Conservation (phyloP, 2,329 filamentous ascomycete genomes). For the Fusarium brachygibbosum region DNA sequence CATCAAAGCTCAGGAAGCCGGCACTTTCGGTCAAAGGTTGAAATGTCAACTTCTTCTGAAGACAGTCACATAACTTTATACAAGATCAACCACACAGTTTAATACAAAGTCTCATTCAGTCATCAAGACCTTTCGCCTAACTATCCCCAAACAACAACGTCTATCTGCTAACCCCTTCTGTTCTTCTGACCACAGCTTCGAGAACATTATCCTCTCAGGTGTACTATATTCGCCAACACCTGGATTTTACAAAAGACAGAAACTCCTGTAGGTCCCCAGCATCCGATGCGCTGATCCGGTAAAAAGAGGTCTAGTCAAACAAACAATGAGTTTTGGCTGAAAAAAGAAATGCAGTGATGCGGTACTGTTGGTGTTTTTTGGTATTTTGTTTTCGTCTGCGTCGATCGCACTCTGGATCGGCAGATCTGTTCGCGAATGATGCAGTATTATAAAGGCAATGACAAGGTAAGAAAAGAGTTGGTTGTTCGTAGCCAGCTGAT, state of each 20-base stretch:
- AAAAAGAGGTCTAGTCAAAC: constrained; percentile 34
- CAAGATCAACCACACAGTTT: constrained; percentile 12
- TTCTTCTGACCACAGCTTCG: constrained; percentile 35
- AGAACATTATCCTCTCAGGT: constrained; percentile 40
- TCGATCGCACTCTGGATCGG: constrained; percentile 18
- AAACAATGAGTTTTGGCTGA: constrained; percentile 29
- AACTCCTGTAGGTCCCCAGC: constrained; percentile 43
- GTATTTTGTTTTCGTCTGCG: constrained; percentile 35
- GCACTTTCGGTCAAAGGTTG: background rate
- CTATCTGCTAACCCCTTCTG: constrained; percentile 37
- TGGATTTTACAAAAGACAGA: constrained; percentile 35
- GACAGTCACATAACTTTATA: background rate
- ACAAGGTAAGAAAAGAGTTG: constrained; percentile 34
- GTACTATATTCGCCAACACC: constrained; percentile 22
- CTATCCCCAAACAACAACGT: constrained; percentile 38
- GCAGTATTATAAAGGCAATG: constrained; percentile 36
- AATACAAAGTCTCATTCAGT: constrained; percentile 49
- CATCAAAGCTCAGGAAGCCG: background rate
- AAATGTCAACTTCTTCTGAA: background rate
- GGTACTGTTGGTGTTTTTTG: constrained; percentile 37
- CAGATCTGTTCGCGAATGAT: constrained; percentile 32
- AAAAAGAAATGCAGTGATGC: constrained; percentile 17
- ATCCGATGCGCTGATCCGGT: constrained; percentile 37
- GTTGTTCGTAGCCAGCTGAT: constrained; percentile 43
- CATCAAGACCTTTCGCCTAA: constrained; percentile 44